Evolutionary conservation across 2,329 filamentous ascomycete genomes (phyloP).

Genomic region (Hypoxylon sp.): DNA sequence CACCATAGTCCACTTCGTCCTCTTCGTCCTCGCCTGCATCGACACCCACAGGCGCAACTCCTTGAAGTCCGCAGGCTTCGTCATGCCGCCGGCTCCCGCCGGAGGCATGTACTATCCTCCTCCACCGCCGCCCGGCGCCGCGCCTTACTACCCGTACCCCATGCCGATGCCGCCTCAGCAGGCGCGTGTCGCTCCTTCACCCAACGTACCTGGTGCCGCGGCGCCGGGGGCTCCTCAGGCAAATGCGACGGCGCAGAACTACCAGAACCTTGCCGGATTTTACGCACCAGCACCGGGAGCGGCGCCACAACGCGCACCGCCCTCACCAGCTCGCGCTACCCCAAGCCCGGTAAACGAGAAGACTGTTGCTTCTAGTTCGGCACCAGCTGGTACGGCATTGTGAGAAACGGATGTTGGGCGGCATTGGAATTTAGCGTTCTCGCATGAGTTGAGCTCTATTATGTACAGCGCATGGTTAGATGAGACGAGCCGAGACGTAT

Average conservation of each 20-base stretch:
- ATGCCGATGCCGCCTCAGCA: slow-evolving; percentile 38
- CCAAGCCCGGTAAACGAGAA: slow-evolving; percentile 23
- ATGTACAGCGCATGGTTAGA: slow-evolving; percentile 16
- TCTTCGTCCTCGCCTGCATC: slow-evolving; percentile 66
- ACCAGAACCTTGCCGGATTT: slow-evolving; percentile 48
- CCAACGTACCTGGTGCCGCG: slow-evolving; percentile 6
- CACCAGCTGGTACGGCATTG: slow-evolving; percentile 22
- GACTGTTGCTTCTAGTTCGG: slow-evolving; percentile 16
- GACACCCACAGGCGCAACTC: slow-evolving; percentile 49
- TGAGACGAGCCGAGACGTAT: slow-evolving; percentile 14
- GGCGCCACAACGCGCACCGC: slow-evolving; percentile 10
- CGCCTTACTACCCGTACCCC: slow-evolving; percentile 42
- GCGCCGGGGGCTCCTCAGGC: slow-evolving; percentile 11
- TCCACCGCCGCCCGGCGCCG: slow-evolving; percentile 25
- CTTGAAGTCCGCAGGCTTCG: slow-evolving; percentile 37
- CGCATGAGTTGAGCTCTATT: slow-evolving; percentile 6
- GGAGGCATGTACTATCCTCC: slow-evolving; percentile 40
- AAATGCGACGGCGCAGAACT: slow-evolving; percentile 51
- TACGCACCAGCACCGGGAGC: slow-evolving; percentile 40
- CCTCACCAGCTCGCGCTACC: slow-evolving; percentile 8
- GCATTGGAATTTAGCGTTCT: slow-evolving; percentile 29
- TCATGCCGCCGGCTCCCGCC: slow-evolving; percentile 28
- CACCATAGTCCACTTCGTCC: slow-evolving; percentile 83
- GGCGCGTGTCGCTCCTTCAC: slow-evolving; percentile 12
- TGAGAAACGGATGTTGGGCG: slow-evolving; percentile 10